These are phyloP conservation scores for Aspergillus ochraceus DNA, from an alignment of 2,329 filamentous ascomycete genomes.

Conservation along the genomic window DNA sequence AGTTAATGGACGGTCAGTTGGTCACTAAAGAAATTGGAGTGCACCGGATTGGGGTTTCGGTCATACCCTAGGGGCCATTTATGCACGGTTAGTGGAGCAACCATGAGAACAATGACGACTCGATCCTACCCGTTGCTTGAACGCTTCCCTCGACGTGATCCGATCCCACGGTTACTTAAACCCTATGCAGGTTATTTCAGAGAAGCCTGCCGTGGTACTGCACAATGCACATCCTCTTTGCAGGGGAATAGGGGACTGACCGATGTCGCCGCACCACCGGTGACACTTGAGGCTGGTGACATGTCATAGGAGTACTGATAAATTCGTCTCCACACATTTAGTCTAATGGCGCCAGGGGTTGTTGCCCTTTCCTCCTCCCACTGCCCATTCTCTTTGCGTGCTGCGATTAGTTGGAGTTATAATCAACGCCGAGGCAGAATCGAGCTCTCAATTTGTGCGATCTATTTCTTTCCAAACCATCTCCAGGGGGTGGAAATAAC, in stretches of 20 bases:
- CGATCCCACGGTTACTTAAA: not conserved
- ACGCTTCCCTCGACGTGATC: not conserved
- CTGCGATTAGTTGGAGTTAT: no score
- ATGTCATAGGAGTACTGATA: not conserved
- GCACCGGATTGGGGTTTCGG: not conserved
- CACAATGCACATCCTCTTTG: no score
- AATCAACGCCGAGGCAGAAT: no score
- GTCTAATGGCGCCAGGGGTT: not conserved
- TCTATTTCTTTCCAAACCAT: no score
- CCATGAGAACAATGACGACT: slow-evolving; percentile 1
- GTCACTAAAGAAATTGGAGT: not conserved
- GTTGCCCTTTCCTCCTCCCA: not conserved
- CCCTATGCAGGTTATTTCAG: not conserved
- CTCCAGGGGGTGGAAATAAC: no score
- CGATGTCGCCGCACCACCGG: not conserved
- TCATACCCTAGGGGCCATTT: not conserved
- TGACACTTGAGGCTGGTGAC: not conserved
- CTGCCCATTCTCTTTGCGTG: no score
- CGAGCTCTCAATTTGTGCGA: no score
- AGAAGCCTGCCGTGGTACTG: not conserved
- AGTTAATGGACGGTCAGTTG: not conserved
- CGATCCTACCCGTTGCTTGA: not conserved
- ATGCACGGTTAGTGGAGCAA: slow-evolving; percentile 1
- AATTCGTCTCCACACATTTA: not conserved
- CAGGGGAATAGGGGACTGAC: not conserved